These are phyloP conservation scores for Fusarium falciforme DNA, from an alignment of 2,329 filamentous ascomycete species.

Conservation along the genomic window DNA sequence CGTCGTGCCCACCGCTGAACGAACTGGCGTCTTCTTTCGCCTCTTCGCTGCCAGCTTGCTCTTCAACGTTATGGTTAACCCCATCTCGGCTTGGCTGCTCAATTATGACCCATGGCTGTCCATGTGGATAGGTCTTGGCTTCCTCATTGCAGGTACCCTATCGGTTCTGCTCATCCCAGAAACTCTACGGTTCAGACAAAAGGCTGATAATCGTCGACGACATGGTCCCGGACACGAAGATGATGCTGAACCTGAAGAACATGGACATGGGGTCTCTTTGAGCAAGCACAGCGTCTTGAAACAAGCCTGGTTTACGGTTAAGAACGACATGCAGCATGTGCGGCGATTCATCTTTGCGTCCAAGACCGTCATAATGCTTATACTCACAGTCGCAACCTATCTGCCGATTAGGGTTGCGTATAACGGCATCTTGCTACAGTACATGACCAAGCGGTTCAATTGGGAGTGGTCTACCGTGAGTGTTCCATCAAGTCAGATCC, in stretches of 20 bases:
- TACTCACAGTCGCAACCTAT: conserved; percentile 47
- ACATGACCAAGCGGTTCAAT: conserved; percentile 62
- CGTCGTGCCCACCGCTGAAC: conserved; percentile 51
- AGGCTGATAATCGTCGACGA: conserved; percentile 40
- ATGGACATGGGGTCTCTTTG: neutral
- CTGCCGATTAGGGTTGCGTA: conserved; percentile 47
- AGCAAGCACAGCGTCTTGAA: conserved; percentile 29
- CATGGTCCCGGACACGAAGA: conserved; percentile 13
- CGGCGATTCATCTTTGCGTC: conserved; percentile 56
- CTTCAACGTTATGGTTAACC: conserved; percentile 54
- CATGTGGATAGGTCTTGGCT: conserved; percentile 49
- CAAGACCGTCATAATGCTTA: conserved; percentile 51
- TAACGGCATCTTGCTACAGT: conserved; percentile 59
- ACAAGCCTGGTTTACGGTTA: conserved; percentile 42
- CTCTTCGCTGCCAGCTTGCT: conserved; percentile 51
- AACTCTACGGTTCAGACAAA: conserved; percentile 52
- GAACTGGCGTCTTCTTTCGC: conserved; percentile 57
- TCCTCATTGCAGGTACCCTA: conserved; percentile 45
- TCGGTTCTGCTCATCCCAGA: conserved; percentile 54
- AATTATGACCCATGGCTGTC: conserved; percentile 54
- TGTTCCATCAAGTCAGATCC: rapidly evolving
- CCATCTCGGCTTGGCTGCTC: conserved; percentile 55
- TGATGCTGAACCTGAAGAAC: neutral
- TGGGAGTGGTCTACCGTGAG: conserved; percentile 59
- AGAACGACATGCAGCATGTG: conserved; percentile 50